Percentiles rank a stretch among this genome's conserved stretches.
Evolutionary conservation across 2,329 filamentous ascomycete species (phyloP).

Genomic region (Aspergillus intermedius): DNA sequence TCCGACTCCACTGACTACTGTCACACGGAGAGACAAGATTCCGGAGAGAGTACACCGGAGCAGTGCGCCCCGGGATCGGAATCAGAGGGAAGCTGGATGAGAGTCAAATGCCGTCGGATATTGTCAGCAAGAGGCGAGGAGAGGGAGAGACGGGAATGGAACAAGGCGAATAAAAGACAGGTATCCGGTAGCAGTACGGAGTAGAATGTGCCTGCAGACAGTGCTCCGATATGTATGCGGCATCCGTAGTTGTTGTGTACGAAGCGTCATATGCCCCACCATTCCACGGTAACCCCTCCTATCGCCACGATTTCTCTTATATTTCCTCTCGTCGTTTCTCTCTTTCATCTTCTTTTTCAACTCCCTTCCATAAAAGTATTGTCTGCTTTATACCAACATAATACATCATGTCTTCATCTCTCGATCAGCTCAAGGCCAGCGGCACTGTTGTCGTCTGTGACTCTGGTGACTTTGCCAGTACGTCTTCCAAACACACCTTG

Average conservation of each 20-base stretch:
- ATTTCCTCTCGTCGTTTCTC: constrained; percentile 16
- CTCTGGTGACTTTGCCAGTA: constrained; percentile 84
- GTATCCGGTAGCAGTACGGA: not conserved
- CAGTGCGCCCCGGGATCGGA: not conserved
- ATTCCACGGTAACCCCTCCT: constrained; percentile 9
- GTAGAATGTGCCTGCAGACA: not conserved
- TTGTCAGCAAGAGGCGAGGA: not conserved
- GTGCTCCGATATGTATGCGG: not conserved
- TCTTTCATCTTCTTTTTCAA: constrained; percentile 8
- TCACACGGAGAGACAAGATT: too few relatives aligned
- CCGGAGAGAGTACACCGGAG: not conserved
- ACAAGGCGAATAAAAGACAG: not conserved
- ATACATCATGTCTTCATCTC: constrained; percentile 68
- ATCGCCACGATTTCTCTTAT: constrained; percentile 15
- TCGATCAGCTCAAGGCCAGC: constrained; percentile 93
- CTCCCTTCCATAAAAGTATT: too few relatives aligned
- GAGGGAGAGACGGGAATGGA: not conserved
- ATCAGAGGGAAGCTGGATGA: not conserved
- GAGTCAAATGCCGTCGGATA: not conserved
- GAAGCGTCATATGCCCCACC: constrained; percentile 20
- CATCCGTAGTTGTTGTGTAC: not conserved
- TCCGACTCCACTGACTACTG: too few relatives aligned
- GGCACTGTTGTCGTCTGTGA: constrained; percentile 98
- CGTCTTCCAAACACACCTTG: constrained; percentile 35
- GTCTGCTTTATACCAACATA: constrained; percentile 1